Conservation (phyloP, 768 basidiomycete species). For the Amylocystis lapponica region DNA sequence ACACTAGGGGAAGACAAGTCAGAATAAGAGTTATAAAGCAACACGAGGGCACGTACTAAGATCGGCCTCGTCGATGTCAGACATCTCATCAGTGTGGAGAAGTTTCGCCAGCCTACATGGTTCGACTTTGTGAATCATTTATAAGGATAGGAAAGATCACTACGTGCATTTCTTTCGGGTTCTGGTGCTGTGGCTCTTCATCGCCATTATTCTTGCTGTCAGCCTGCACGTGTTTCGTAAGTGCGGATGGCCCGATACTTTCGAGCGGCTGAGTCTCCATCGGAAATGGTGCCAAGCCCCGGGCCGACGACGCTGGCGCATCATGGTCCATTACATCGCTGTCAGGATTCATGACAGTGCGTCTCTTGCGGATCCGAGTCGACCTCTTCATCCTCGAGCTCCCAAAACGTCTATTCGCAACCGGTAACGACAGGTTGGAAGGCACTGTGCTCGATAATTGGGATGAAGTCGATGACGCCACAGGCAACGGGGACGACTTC, state of each 20-base stretch:
- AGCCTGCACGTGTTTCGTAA: conserved; percentile 28
- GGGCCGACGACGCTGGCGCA: neutral
- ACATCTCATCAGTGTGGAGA: conserved; percentile 7
- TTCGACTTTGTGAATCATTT: neutral
- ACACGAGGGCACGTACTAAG: neutral
- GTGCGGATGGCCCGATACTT: conserved; percentile 27
- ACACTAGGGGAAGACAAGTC: conserved; percentile 37
- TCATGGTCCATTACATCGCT: too few relatives aligned
- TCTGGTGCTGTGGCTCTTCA: conserved; percentile 23
- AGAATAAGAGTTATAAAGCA: neutral
- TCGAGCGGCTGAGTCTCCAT: conserved; percentile 42
- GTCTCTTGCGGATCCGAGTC: too few relatives aligned
- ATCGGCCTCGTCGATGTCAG: conserved; percentile 14
- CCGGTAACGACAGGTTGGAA: too few relatives aligned
- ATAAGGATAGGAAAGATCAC: neutral
- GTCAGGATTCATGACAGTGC: too few relatives aligned
- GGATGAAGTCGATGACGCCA: too few relatives aligned
- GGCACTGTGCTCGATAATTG: too few relatives aligned
- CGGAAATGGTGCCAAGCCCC: conserved; percentile 46
- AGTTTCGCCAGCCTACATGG: conserved; percentile 5
- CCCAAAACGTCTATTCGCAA: too few relatives aligned
- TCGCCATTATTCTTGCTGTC: conserved; percentile 24
- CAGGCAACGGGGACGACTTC: too few relatives aligned
- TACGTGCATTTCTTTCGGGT: conserved; percentile 6
- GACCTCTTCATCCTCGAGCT: too few relatives aligned